Evolutionary conservation across 1,139 yeast species (phyloP).

Genomic region (Suhomyces bolitotheri): DNA sequence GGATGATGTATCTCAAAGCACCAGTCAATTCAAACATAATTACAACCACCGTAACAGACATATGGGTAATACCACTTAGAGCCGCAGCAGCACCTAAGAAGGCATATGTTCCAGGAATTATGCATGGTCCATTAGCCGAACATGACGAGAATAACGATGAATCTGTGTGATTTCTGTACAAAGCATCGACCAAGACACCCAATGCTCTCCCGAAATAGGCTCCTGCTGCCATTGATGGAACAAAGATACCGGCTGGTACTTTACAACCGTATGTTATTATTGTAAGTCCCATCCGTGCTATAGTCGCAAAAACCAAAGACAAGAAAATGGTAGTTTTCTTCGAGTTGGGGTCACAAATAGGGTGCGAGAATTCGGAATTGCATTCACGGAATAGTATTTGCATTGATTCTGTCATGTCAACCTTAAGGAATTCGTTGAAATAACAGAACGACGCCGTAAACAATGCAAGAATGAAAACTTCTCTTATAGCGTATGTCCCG

Average conservation of each 20-base stretch:
- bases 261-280: constrained; percentile 87
- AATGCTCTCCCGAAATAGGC: constrained; percentile 89
- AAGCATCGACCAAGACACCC: constrained; percentile 65
- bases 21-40: constrained; percentile 97
- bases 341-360: constrained; percentile 51
- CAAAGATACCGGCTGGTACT: constrained; percentile 95
- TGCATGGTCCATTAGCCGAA: constrained; percentile 48
- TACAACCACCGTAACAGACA: constrained; percentile 90
- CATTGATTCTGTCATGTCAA: constrained; percentile 97
- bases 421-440: constrained; percentile 73
- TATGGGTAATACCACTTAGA: constrained; percentile 86
- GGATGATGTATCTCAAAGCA: constrained; percentile 83
- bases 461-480: constrained; percentile 65
- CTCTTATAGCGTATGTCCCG: constrained; percentile 59
- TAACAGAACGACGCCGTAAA: constrained; percentile 79
- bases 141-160: constrained; percentile 52
- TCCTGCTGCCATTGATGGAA: constrained; percentile 96
- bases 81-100: constrained; percentile 98
- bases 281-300: constrained; percentile 68
- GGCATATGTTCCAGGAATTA: constrained; percentile 93
- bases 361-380: constrained; percentile 43
- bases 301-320: constrained; percentile 69
- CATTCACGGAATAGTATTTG: constrained; percentile 87
- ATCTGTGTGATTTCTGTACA: constrained; percentile 47
- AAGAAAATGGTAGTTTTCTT: constrained; percentile 31